Conservation (phyloP, 495 filamentous ascomycete genomes). For the Aspergillus biplanus region DNA sequence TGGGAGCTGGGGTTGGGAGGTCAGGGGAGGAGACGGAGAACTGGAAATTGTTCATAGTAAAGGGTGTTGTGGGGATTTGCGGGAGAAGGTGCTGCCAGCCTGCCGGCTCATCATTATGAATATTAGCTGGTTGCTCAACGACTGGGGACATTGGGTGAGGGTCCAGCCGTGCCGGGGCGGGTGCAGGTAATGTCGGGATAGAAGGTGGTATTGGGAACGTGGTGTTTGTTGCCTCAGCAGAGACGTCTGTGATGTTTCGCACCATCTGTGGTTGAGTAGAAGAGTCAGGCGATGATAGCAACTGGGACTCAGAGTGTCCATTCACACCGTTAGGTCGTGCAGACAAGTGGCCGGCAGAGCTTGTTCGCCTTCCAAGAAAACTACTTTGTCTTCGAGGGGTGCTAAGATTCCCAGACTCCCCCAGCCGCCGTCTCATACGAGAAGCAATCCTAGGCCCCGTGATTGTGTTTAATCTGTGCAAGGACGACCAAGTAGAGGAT, state of each 20-base stretch:
- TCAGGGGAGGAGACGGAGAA: conserved; percentile 49
- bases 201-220: conserved; percentile 17
- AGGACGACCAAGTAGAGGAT: conserved; percentile 30
- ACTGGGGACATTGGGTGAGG: not conserved
- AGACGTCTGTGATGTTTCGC: conserved; percentile 3
- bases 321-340: conserved; percentile 12
- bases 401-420: conserved; percentile 24
- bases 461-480: conserved; percentile 40
- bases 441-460: conserved; percentile 27
- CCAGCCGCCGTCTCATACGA: conserved; percentile 28
- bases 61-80: conserved; percentile 21
- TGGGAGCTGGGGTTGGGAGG: conserved; percentile 31
- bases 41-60: conserved; percentile 33
- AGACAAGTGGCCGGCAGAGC: conserved; percentile 4
- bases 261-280: conserved; percentile 3
- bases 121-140: conserved; percentile 1
- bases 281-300: not conserved
- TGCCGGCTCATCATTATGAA: conserved; percentile 1
- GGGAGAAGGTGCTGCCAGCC: conserved; percentile 24
- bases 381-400: conserved; percentile 19
- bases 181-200: conserved; percentile 21
- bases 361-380: conserved; percentile 18
- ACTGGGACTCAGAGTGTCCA: conserved; percentile 3
- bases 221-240: conserved; percentile 17
- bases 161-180: conserved; percentile 4